Evolutionary conservation across 2,329 filamentous ascomycete genomes (phyloP).

Genomic region (Botrytis byssoidea): DNA sequence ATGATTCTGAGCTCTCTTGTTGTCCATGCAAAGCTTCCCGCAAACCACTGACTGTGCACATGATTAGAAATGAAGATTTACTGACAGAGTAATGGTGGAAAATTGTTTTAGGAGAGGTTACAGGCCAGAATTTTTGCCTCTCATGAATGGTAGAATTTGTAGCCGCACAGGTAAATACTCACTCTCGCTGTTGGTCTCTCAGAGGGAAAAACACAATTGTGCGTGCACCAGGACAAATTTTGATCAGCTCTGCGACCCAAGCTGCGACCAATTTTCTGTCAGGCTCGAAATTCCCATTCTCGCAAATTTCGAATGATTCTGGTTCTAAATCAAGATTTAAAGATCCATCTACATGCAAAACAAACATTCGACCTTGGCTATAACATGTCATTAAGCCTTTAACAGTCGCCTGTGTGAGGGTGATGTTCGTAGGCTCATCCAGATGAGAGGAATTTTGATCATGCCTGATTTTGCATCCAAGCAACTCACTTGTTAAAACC

Average conservation of each 20-base stretch:
- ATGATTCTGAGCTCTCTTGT: slow-evolving; percentile 44
- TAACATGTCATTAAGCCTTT: slow-evolving; percentile 26
- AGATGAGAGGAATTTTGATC: not conserved
- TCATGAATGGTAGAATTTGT: not conserved
- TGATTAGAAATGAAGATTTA: not conserved
- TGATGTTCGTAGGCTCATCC: not conserved
- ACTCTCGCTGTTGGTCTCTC: slow-evolving; percentile 45
- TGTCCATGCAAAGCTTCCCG: slow-evolving; percentile 51
- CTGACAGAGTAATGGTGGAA: not conserved
- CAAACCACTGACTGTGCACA: slow-evolving; percentile 43
- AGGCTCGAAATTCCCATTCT: slow-evolving; percentile 7
- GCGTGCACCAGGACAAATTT: slow-evolving; percentile 44
- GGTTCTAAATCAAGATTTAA: slow-evolving; percentile 11
- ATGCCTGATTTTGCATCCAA: slow-evolving; percentile 13
- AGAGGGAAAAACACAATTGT: slow-evolving; percentile 48
- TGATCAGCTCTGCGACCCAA: slow-evolving; percentile 23
- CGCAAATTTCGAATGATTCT: slow-evolving; percentile 2
- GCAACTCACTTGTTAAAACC: slow-evolving; percentile 14
- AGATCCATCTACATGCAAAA: slow-evolving; percentile 25
- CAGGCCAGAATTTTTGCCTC: not conserved
- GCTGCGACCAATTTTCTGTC: slow-evolving; percentile 20
- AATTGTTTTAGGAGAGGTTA: not conserved
- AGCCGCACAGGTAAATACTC: not conserved
- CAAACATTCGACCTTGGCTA: slow-evolving; percentile 30
- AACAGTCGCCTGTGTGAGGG: slow-evolving; percentile 24